Conservation (phyloP, 768 basidiomycete species). For the Multifurca ochricompacta region DNA sequence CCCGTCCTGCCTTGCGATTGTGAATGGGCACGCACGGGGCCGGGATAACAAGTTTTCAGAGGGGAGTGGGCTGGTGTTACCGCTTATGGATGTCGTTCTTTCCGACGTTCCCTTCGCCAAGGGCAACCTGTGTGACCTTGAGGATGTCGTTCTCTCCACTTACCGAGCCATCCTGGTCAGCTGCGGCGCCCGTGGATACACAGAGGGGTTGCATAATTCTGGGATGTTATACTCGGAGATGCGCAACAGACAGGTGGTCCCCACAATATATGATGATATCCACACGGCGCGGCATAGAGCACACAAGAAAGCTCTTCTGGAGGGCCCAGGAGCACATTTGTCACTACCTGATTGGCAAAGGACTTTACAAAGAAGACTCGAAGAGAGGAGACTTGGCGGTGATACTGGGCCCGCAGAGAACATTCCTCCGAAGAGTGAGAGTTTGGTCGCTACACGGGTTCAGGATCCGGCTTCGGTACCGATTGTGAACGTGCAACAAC, state of each 20-base stretch:
- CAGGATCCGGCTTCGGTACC: background rate
- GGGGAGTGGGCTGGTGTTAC: conserved; percentile 12
- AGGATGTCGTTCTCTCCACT: conserved; percentile 8
- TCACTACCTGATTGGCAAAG: conserved; percentile 11
- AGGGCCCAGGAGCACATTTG: background rate
- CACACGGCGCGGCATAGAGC: background rate
- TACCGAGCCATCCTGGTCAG: conserved; percentile 6
- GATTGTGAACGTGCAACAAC: background rate
- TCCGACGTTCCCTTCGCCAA: background rate
- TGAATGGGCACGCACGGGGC: conserved; percentile 2
- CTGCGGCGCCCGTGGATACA: conserved; percentile 6
- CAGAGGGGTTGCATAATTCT: background rate
- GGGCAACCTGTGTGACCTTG: conserved; percentile 6
- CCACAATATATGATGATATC: background rate
- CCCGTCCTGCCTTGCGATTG: background rate
- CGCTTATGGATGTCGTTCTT: conserved; percentile 14
- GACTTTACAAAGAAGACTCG: background rate
- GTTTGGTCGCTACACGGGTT: background rate
- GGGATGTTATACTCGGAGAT: conserved; percentile 16
- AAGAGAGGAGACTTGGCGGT: background rate
- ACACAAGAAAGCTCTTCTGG: background rate
- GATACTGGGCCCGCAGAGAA: background rate
- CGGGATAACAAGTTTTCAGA: conserved; percentile 6
- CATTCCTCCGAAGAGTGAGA: background rate
- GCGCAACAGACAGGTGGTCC: background rate